Evolutionary conservation across 2,329 filamentous ascomycete genomes (phyloP).

Genomic region (Diaporthe australafricana): DNA sequence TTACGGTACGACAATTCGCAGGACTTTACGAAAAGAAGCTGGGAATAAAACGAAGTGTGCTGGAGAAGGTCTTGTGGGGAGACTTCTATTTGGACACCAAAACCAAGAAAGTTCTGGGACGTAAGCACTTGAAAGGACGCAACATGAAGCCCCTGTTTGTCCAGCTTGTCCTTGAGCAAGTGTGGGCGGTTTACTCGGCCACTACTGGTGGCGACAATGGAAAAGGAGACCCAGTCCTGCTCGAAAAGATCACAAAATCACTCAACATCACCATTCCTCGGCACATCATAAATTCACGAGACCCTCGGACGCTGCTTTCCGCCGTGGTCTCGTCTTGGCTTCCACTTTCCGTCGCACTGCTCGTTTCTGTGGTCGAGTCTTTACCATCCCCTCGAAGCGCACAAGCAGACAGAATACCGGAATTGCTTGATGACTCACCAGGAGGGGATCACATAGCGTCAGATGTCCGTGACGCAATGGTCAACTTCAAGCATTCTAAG

Average conservation of each 20-base stretch:
- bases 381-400: slow-evolving; percentile 85
- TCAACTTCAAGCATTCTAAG: slow-evolving; percentile 77
- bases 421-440: slow-evolving; percentile 82
- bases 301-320: slow-evolving; percentile 85
- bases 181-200: slow-evolving; percentile 96
- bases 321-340: slow-evolving; percentile 92
- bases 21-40: slow-evolving; percentile 95
- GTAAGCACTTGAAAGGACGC: slow-evolving; percentile 93
- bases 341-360: slow-evolving; percentile 88
- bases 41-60: slow-evolving; percentile 86
- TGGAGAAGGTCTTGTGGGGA: slow-evolving; percentile 97
- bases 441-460: slow-evolving; percentile 78
- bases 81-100: slow-evolving; percentile 97
- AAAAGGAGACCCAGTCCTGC: slow-evolving; percentile 82
- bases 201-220: slow-evolving; percentile 85
- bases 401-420: slow-evolving; percentile 83
- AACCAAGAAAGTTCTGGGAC: slow-evolving; percentile 90
- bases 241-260: slow-evolving; percentile 96
- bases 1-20: slow-evolving; percentile 95
- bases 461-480: slow-evolving; percentile 81
- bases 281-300: slow-evolving; percentile 86
- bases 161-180: slow-evolving; percentile 91
- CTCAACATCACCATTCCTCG: slow-evolving; percentile 84
- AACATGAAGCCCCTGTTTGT: slow-evolving; percentile 97
- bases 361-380: slow-evolving; percentile 94